phyloP scores from a whole-genome alignment of 306 rosid species.

The Comarum palustre region DNA sequence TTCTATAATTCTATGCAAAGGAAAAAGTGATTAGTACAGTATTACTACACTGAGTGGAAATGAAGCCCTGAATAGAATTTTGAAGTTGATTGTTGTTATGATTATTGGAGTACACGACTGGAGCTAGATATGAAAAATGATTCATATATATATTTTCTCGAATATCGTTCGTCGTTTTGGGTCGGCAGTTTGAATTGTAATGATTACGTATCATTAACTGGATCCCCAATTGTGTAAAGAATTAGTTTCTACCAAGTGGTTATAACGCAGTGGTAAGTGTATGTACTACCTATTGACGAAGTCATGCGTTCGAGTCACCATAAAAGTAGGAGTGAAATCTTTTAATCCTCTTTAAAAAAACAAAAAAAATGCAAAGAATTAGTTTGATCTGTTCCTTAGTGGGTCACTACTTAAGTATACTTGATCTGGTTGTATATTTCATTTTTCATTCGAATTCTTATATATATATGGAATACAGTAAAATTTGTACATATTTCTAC shows the following conservation, averaged over 20 bases:
- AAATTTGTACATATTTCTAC: background rate
- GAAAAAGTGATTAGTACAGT: too few relatives aligned
- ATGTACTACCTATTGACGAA: too few relatives aligned
- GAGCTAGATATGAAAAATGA: conserved; percentile 1
- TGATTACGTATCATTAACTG: conserved; percentile 5
- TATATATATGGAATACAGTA: background rate
- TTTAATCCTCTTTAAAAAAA: too few relatives aligned
- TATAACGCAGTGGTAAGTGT: too few relatives aligned
- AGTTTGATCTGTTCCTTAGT: too few relatives aligned
- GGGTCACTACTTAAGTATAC: too few relatives aligned
- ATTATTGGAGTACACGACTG: conserved; percentile 22
- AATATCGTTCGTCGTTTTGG: conserved; percentile 16
- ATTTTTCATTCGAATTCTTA: background rate
- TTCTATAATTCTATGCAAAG: too few relatives aligned
- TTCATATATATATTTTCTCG: conserved; percentile 9
- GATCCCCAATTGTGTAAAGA: background rate
- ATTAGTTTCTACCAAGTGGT: too few relatives aligned
- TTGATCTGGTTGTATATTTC: background rate
- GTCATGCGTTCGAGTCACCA: too few relatives aligned
- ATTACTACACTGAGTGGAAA: too few relatives aligned
- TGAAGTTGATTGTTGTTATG: conserved; percentile 43
- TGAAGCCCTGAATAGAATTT: conserved; percentile 25
- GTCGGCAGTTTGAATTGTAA: conserved; percentile 6
- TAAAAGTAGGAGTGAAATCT: too few relatives aligned
- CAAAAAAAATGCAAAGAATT: too few relatives aligned